Evolutionary conservation across 345 rosid genomes (phyloP), one percentile per base, ranked within the genome.

Genomic region (Tarenaya hassleriana): DNA sequence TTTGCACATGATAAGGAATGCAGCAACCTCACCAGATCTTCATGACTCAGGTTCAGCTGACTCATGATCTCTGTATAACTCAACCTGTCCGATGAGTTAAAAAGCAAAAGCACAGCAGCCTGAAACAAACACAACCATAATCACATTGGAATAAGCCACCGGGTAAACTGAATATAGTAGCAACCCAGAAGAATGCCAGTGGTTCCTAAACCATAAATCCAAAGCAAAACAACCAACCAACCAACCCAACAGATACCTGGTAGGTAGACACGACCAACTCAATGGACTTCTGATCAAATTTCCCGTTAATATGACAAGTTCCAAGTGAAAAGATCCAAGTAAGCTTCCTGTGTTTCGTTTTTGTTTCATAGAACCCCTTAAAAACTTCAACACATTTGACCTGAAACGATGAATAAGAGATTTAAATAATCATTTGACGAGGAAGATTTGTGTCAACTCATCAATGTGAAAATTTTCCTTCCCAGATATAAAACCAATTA

Each of bases 1-100:
- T 77, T 82, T 20, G 86, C 94, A 62, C 94, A 84, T 7, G 90
- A 83, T 49, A 86, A 56, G 38, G 99, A 94, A 66, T 94, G 97
- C 31, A 94, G 89, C 67, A 88, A 69, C 68, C 99, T 77, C 31
- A 82, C 82, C 55, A 88, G 73, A 66, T 94, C 99, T 43, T 82
- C 95, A 55, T 83, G 80, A 20, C 80, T 73, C 71, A 94, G 73
- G 73, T 94, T 94, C 63, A 85, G 58, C 58, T 94, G 95, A 53
- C 74, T 64, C 73, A 83, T 60, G 52, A 94, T 88, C 70, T 94
- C 99, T 0, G 83, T 74, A 66, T 86, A 94, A 59, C 83, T 78
- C 38, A 88, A 68, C 39, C 77, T 77, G 59, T 94, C 95, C 1
- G 94, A 69, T 15, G 85, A 49, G 75, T 94, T 94, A 62, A 94